Evolutionary conservation across 768 basidiomycete species (phyloP).

Genomic region (Panaeolus cyanescens): DNA sequence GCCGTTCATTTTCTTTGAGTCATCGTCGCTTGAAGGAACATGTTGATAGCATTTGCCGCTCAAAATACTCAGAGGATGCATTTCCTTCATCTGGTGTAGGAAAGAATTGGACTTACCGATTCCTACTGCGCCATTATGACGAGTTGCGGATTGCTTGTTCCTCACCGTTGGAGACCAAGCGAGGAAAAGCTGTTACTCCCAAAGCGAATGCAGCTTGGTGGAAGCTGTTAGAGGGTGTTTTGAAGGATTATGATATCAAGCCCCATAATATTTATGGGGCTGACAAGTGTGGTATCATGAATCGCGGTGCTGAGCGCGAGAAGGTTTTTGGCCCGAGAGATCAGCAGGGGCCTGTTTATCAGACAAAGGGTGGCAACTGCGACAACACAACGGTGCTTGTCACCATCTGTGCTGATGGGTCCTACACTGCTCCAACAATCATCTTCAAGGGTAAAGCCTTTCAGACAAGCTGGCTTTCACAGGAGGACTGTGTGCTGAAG

Average conservation of each 20-base stretch:
- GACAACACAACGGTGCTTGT: constrained; percentile 38
- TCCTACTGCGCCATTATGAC: background rate
- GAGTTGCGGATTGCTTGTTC: background rate
- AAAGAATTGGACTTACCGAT: background rate
- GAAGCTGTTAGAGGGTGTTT: background rate
- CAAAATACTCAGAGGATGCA: constrained; percentile 21
- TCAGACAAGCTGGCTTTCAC: constrained; percentile 36
- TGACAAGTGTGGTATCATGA: too few species aligned
- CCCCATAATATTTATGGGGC: too few species aligned
- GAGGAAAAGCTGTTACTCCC: background rate
- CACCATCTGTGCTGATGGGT: constrained; percentile 42
- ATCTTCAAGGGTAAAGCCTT: constrained; percentile 41
- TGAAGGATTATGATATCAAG: background rate
- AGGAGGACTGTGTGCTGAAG: constrained; percentile 28
- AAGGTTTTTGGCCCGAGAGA: constrained; percentile 28
- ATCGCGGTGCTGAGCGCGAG: constrained; percentile 19
- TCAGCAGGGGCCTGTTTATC: constrained; percentile 22
- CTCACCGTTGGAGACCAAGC: background rate
- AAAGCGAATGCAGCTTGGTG: background rate
- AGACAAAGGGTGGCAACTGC: constrained; percentile 25
- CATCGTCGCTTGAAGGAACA: constrained; percentile 32
- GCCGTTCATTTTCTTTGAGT: constrained; percentile 34
- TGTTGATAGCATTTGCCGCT: constrained; percentile 30
- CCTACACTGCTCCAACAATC: constrained; percentile 32
- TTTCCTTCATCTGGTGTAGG: background rate